Evolutionary conservation across 495 filamentous ascomycete genomes (phyloP), one percentile per base, ranked within the genome.

Genomic region (Cairneyella variabilis): DNA sequence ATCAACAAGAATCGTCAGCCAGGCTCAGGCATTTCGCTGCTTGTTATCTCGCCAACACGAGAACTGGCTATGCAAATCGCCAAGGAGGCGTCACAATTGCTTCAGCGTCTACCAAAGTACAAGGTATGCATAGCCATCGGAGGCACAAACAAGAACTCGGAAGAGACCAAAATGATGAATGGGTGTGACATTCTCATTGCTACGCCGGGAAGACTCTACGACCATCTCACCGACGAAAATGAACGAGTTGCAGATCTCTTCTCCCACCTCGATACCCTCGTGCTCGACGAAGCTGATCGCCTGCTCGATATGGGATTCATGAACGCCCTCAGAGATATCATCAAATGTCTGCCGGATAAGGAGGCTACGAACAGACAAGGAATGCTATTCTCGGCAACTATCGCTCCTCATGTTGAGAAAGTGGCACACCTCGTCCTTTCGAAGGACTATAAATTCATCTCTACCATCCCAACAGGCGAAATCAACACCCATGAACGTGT

Each of bases 351-450:
- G 21, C 83, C 84, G 0, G 64, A 77, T 16, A 85, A 83, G 70
- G 46, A 53, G 6, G 47, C 47, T 12, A 64, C 64, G 0, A 69
- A 76, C 27, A 79, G 84, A 73, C 83, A 87, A 64, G 79, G 81
- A 43, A 85, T 87, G 83, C 83, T 84, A 54, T 87, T 87, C 68
- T 85, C 82, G 1, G 84, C 84, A 38, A 87, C 84, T n/a, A 65
- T 87, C 28, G 80, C 83, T 10, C 69, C 73, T 4, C 79, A 83
- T 56, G 81, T 87, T 56, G 65, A 78, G 60, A 75, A 84, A 45
- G 80, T 84, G 7, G 73, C 84, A 41, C 74, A 71, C 32, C 63
- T 81, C 26, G 79, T 84, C 21, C 69, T 86, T 43, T 70, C 69
- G 5, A 67, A 71, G 16, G 72, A 75, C 32, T 82, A 85, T 68